Evolutionary conservation across 2,329 filamentous ascomycete species (phyloP).

Genomic region (Botrytis fabae): DNA sequence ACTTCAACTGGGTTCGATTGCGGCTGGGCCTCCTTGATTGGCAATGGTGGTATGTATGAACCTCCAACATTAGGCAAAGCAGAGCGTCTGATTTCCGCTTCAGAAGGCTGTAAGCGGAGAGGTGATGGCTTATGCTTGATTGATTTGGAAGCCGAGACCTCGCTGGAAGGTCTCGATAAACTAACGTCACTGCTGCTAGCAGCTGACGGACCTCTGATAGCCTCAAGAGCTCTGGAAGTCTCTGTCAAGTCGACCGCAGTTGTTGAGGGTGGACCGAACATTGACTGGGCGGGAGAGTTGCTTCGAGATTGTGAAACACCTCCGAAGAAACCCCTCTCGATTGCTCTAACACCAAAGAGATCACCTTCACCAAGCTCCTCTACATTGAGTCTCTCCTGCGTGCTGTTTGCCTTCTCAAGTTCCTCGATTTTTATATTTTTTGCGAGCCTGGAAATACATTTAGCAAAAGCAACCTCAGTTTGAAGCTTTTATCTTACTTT

Average conservation of each 20-base stretch:
- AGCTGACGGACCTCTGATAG: not conserved
- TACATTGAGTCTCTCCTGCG: conserved; percentile 17
- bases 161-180: not conserved
- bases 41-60: conserved; percentile 10
- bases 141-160: conserved; percentile 10
- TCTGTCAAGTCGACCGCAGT: not conserved
- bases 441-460: conserved; percentile 15
- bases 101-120: conserved; percentile 18
- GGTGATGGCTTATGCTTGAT: conserved; percentile 13
- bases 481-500: conserved; percentile 7
- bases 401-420: conserved; percentile 15
- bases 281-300: conserved; percentile 22
- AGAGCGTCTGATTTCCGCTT: conserved; percentile 6
- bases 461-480: not conserved
- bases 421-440: conserved; percentile 23
- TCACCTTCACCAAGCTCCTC: conserved; percentile 24
- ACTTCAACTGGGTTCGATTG: not conserved
- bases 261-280: conserved; percentile 16
- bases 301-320: conserved; percentile 29
- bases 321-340: conserved; percentile 28
- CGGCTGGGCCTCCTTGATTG: not conserved
- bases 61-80: not conserved
- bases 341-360: conserved; percentile 31
- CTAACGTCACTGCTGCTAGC: not conserved
- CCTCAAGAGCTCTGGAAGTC: not conserved